A percentile compares a stretch with the other conserved stretches of the same genome.
Evolutionary conservation across 2,329 filamentous ascomycete genomes (phyloP).

Genomic region (Xylaria sp.): DNA sequence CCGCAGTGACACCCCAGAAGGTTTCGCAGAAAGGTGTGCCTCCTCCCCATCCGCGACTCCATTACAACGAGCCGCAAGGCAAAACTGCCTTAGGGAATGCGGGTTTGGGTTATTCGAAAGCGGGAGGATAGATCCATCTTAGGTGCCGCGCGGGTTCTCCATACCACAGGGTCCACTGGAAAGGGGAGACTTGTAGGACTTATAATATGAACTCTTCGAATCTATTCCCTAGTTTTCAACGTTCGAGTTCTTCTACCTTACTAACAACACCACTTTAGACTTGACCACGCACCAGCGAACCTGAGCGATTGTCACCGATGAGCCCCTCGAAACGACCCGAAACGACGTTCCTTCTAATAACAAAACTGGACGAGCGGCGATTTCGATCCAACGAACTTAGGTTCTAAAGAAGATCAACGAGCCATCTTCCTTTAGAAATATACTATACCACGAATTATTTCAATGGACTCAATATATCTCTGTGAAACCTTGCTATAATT

Average conservation of each 20-base stretch:
- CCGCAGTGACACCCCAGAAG: slow-evolving; percentile 11
- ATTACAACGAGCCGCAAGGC: slow-evolving; percentile 5
- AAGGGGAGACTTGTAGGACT: slow-evolving; percentile 5
- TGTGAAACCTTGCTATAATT: not conserved
- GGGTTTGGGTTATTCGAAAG: slow-evolving; percentile 13
- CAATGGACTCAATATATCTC: not conserved
- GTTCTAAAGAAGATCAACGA: not conserved
- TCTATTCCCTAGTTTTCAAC: not conserved
- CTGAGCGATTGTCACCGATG: not conserved
- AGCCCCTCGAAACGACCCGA: not conserved
- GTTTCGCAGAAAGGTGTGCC: slow-evolving; percentile 10
- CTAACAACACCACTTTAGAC: not conserved
- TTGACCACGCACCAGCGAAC: not conserved
- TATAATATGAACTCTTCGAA: slow-evolving; percentile 4
- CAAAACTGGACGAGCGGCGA: not conserved
- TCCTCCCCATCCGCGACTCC: slow-evolving; percentile 19
- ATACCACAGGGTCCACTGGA: slow-evolving; percentile 27
- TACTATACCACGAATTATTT: not conserved
- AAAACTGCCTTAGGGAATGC: slow-evolving; percentile 9
- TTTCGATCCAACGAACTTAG: not conserved
- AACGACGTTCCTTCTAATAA: not conserved
- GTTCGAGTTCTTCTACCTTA: slow-evolving; percentile 5
- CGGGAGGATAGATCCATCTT: slow-evolving; percentile 27
- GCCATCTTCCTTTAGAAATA: not conserved
- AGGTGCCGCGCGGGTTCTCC: slow-evolving; percentile 9